These are phyloP conservation scores for Lactifluus hygrophoroides DNA, from an alignment of 768 basidiomycete genomes.

Conservation along the genomic window DNA sequence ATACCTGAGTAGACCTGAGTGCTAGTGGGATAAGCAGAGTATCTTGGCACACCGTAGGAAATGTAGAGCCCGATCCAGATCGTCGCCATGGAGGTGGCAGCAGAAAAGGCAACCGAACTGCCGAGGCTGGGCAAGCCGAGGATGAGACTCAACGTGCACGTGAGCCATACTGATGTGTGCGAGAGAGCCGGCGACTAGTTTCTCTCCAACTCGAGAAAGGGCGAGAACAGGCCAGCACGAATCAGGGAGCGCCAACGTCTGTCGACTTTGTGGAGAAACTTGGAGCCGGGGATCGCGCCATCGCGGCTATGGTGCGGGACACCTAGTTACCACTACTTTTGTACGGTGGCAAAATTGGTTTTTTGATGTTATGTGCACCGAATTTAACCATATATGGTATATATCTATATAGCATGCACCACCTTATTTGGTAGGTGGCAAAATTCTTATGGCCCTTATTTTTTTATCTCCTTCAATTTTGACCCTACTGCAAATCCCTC, in stretches of 20 bases:
- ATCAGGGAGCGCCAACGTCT: slow-evolving; percentile 51
- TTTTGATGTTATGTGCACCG: no score
- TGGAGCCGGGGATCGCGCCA: slow-evolving; percentile 60
- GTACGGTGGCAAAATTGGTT: no score
- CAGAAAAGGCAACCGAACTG: slow-evolving; percentile 58
- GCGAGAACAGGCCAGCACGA: slow-evolving; percentile 43
- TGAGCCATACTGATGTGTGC: slow-evolving; percentile 62
- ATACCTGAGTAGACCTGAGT: slow-evolving; percentile 35
- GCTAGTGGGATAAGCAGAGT: neutral
- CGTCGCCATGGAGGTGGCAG: slow-evolving; percentile 52
- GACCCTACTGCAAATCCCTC: no score
- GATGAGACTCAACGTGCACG: slow-evolving; percentile 66
- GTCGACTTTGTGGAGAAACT: slow-evolving; percentile 59
- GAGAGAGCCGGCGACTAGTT: neutral
- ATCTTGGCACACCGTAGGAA: slow-evolving; percentile 46
- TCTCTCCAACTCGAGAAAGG: neutral
- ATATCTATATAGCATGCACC: no score
- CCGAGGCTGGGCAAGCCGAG: slow-evolving; percentile 69
- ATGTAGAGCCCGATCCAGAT: slow-evolving; percentile 75
- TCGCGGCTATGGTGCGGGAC: no score
- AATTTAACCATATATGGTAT: no score
- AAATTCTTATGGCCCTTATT: no score
- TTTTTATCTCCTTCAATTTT: no score
- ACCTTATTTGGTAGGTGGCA: no score
- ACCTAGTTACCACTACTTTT: no score